Evolutionary conservation across 768 basidiomycete species (phyloP), one percentile per base, ranked within the genome.

Genomic region (Suillus variegatus): DNA sequence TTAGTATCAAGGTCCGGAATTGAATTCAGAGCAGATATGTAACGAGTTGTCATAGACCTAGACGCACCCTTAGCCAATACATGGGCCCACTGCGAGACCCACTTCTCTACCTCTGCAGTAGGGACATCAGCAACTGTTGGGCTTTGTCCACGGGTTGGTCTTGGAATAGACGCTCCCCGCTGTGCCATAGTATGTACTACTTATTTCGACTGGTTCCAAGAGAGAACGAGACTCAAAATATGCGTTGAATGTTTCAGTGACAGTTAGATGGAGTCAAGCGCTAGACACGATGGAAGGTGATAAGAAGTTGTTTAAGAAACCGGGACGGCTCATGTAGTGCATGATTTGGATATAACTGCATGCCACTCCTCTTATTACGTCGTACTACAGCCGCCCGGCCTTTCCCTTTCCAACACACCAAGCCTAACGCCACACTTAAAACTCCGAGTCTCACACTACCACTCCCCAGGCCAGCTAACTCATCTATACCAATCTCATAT

Each of bases 31-130:
- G 36, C 25, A 57, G 41, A 62, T 49, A 57, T 55, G 28, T 49
- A 12, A 38, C 22, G n/a, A n/a, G 8, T 6, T 38, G 56, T 8
- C 9, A 20, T n/a, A 36, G 43, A 57, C 4, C 18, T 20, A 18
- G 49, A 69, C 80, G 55, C 64, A 89, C 91, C 89, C 81, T 82
- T 81, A 4, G 88, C 90, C 41, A 81, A 73, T 20, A 87, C 81
- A 3, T 70, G 67, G 65, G 79, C 77, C 91, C 91, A 93, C 16
- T 80, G 78, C 63, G 80, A 76, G 38, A 87, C 76, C 89, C 90
- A 91, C 55, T 81, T 76, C 55, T 82, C 80, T 13, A 79, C 76
- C 32, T 84, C 82, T 55, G 75, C 18, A 65, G 47, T 43, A 67
- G 55, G 14, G 36, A 65, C 12, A 58, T 64, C 32, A 43, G 22